phyloP scores from a whole-genome alignment of 257 asterid species.

The Solanum sejunctum region DNA sequence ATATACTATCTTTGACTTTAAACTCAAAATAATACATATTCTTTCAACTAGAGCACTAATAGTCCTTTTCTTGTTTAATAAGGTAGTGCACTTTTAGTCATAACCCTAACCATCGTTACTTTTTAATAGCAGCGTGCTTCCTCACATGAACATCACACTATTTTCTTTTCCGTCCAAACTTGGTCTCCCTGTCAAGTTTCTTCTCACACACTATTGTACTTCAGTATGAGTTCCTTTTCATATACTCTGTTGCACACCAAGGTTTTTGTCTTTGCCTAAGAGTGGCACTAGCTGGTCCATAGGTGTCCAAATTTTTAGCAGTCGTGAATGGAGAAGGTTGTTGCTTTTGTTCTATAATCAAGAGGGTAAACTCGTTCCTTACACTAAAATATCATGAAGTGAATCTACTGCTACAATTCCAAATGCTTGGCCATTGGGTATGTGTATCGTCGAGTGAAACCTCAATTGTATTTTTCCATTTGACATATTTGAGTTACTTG shows the following conservation, averaged over 20 bases:
- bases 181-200: no score
- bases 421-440: conserved; percentile 41
- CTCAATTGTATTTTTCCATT: conserved; percentile 45
- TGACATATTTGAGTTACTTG: conserved; percentile 29
- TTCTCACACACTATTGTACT: conserved; percentile 23
- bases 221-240: conserved; percentile 70
- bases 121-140: no score
- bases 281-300: conserved; percentile 30
- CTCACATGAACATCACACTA: no score
- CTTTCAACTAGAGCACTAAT: no score
- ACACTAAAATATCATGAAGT: conserved; percentile 13
- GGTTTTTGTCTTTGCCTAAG: conserved; percentile 39
- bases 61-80: no score
- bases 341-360: conserved; percentile 51
- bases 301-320: conserved; percentile 42
- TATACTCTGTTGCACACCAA: conserved; percentile 64
- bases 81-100: no score
- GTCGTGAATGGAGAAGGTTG: conserved; percentile 24
- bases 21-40: no score
- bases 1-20: no score
- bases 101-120: no score
- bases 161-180: no score
- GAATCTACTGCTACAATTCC: conserved; percentile 33
- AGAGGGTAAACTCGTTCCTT: conserved; percentile 48
- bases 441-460: conserved; percentile 61